phyloP scores from a whole-genome alignment of 2,329 filamentous ascomycete genomes.

The Botrytis paeoniae region DNA sequence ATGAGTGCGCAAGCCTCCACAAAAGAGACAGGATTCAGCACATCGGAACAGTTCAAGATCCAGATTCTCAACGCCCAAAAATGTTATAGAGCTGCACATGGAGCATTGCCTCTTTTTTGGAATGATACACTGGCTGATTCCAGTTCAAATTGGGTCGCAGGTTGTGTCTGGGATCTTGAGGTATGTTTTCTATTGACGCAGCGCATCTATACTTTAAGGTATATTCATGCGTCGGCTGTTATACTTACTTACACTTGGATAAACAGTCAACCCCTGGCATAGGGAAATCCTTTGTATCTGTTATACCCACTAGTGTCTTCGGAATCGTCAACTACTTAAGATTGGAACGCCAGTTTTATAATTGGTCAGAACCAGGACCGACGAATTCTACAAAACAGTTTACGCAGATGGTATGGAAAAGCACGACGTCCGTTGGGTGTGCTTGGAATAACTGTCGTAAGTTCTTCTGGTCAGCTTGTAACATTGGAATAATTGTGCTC shows the following conservation, averaged over 20 bases:
- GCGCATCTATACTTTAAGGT: too few species aligned
- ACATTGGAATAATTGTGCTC: too few species aligned
- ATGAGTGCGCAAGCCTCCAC: background rate
- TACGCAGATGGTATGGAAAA: conserved; percentile 4
- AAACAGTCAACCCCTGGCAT: background rate
- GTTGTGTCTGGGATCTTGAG: background rate
- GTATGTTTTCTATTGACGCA: background rate
- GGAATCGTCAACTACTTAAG: background rate
- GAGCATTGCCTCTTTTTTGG: background rate
- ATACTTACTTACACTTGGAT: background rate
- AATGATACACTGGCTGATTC: background rate
- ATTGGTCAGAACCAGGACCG: background rate
- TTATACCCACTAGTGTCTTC: background rate
- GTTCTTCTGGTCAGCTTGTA: background rate
- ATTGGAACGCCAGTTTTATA: background rate
- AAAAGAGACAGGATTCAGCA: background rate
- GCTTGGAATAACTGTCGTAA: conserved; percentile 12
- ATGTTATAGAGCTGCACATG: conserved; percentile 9
- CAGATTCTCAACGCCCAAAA: background rate
- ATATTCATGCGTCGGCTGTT: background rate
- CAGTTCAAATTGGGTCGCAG: background rate
- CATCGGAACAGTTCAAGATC: background rate
- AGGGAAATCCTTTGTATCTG: background rate
- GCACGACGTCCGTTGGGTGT: background rate
- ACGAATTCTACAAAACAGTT: background rate